These are phyloP conservation scores for Astragalus membranaceus DNA, from an alignment of 306 rosid species.

Conservation along the genomic window DNA sequence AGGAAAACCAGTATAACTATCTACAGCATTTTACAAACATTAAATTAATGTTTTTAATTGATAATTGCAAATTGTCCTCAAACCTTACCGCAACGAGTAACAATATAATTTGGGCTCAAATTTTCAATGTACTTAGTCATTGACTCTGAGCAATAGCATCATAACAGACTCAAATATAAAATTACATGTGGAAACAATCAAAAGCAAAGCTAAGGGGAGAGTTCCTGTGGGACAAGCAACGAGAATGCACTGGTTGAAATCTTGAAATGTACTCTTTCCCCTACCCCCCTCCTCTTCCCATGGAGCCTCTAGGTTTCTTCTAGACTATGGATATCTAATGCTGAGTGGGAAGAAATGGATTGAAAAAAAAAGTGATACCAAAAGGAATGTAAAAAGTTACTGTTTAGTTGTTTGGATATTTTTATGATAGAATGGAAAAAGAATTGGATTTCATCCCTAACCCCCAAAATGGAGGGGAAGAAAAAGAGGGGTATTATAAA, in stretches of 20 bases:
- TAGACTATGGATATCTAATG: background rate
- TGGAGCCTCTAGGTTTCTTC: background rate
- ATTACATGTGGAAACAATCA: background rate
- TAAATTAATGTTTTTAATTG: background rate
- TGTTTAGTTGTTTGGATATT: background rate
- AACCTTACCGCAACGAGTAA: background rate
- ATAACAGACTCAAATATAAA: background rate
- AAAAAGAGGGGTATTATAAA: background rate
- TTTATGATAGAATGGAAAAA: background rate
- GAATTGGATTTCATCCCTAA: background rate
- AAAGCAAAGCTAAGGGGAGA: background rate
- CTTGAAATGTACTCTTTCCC: background rate
- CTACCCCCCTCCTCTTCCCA: background rate
- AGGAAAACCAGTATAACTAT: background rate
- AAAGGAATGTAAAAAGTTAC: background rate
- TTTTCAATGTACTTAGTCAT: background rate
- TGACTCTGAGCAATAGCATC: background rate
- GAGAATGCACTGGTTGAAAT: background rate
- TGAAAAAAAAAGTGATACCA: too few species aligned
- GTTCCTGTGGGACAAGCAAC: background rate
- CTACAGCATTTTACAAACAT: background rate
- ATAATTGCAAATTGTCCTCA: background rate
- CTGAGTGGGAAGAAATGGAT: background rate
- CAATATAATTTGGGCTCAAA: background rate
- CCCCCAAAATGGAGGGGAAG: background rate